Evolutionary conservation across 164 flowering plant species (phyloP).

Genomic region (Chloranthus sessilifolius): DNA sequence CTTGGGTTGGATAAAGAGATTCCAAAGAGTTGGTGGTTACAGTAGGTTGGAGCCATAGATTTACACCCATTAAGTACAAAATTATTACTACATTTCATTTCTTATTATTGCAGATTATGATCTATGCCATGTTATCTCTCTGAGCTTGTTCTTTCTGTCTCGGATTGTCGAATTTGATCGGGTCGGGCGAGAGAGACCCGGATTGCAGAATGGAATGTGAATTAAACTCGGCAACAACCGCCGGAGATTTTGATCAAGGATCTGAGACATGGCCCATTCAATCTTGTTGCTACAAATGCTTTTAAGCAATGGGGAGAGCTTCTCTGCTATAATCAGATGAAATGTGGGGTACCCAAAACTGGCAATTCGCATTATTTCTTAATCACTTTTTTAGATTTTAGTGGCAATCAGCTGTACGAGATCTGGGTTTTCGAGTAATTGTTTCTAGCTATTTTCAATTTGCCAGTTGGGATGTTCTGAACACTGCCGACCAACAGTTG

Average conservation of each 20-base stretch:
- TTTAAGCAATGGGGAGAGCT: conserved; percentile 8
- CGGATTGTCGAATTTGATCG: too few species aligned
- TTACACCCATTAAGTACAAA: too few species aligned
- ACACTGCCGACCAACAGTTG: conserved; percentile 11
- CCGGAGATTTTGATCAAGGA: not conserved
- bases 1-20: conserved; percentile 7
- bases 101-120: too few species aligned
- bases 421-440: conserved; percentile 17
- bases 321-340: conserved; percentile 14
- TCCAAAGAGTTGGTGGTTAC: conserved; percentile 1
- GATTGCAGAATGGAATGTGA: too few species aligned
- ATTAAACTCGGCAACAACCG: too few species aligned
- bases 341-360: conserved; percentile 31
- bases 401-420: conserved; percentile 11
- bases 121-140: too few species aligned
- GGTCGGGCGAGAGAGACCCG: too few species aligned
- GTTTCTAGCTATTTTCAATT: conserved; percentile 20
- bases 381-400: conserved; percentile 17
- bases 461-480: conserved; percentile 20
- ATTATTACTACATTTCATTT: too few species aligned
- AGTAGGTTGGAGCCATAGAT: not conserved
- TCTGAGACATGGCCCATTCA: not conserved
- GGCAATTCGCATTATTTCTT: conserved; percentile 29
- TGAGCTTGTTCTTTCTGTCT: too few species aligned
- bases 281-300: not conserved